These are phyloP conservation scores for Rubia yunnanensis DNA, from an alignment of 257 asterid genomes.

Conservation along the genomic window DNA sequence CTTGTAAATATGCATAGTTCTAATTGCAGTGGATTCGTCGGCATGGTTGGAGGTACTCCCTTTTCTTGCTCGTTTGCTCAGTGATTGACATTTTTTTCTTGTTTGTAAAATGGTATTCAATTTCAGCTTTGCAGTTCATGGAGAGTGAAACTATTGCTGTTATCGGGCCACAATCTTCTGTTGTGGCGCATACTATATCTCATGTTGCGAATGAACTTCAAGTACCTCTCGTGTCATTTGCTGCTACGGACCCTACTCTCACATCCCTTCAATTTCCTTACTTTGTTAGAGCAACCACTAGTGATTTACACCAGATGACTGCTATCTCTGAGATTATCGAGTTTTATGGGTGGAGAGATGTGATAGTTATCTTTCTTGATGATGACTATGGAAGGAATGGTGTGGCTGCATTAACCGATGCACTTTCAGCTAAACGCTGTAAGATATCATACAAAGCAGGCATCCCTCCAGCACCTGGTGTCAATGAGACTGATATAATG, in stretches of 20 bases:
- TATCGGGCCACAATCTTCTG: slow-evolving; percentile 49
- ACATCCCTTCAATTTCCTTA: slow-evolving; percentile 42
- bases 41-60: slow-evolving; percentile 69
- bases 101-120: background rate
- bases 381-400: slow-evolving; percentile 47
- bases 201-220: slow-evolving; percentile 38
- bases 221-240: slow-evolving; percentile 39
- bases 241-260: slow-evolving; percentile 43
- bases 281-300: slow-evolving; percentile 37
- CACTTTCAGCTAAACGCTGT: slow-evolving; percentile 33
- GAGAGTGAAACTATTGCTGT: slow-evolving; percentile 36
- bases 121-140: slow-evolving; percentile 40
- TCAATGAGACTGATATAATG: slow-evolving; percentile 23
- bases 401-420: slow-evolving; percentile 35
- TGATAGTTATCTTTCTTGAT: slow-evolving; percentile 28
- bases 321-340: slow-evolving; percentile 36
- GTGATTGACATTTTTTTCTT: background rate
- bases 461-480: slow-evolving; percentile 23
- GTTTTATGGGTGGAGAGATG: slow-evolving; percentile 37
- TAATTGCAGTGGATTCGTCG: slow-evolving; percentile 89
- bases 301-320: slow-evolving; percentile 41
- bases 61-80: background rate
- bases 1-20: slow-evolving; percentile 35
- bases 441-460: slow-evolving; percentile 36
- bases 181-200: slow-evolving; percentile 31